These are phyloP conservation scores for Fusarium temperatum DNA, from an alignment of 2,329 filamentous ascomycete species.

Conservation along the genomic window DNA sequence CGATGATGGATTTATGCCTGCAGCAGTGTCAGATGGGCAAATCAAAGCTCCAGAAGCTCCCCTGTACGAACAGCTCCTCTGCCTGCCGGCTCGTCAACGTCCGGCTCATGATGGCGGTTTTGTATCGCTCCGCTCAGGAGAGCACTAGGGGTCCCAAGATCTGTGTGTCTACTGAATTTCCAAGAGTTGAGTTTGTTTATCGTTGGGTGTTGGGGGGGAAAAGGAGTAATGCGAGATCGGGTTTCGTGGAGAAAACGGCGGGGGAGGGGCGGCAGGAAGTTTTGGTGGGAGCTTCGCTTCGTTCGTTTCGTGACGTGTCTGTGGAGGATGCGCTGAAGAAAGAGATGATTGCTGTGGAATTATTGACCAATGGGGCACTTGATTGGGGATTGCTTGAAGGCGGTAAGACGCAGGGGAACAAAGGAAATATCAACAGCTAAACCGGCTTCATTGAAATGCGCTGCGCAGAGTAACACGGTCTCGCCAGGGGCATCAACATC, in stretches of 20 bases:
- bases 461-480: slow-evolving; percentile 22
- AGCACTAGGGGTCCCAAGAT: slow-evolving; percentile 3
- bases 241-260: slow-evolving; percentile 33
- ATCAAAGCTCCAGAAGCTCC: slow-evolving; percentile 26
- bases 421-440: slow-evolving; percentile 26
- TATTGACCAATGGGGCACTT: slow-evolving; percentile 10
- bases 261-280: slow-evolving; percentile 33
- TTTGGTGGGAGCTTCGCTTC: slow-evolving; percentile 38
- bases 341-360: neutral
- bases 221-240: slow-evolving; percentile 15
- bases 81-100: slow-evolving; percentile 67
- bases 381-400: neutral
- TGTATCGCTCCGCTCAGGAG: slow-evolving; percentile 27
- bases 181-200: neutral
- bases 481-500: slow-evolving; percentile 31
- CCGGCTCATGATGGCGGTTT: slow-evolving; percentile 33
- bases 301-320: slow-evolving; percentile 36
- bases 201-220: neutral
- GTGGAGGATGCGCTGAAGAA: slow-evolving; percentile 30
- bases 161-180: neutral
- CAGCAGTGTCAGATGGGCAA: slow-evolving; percentile 28
- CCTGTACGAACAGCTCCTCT: slow-evolving; percentile 79
- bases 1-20: slow-evolving; percentile 93
- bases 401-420: slow-evolving; percentile 18
- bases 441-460: slow-evolving; percentile 19